A percentile compares a stretch with the other conserved stretches of the same genome.
These are phyloP conservation scores for Neurospora sp. DNA, from an alignment of 495 filamentous ascomycete genomes.

Conservation along the genomic window DNA sequence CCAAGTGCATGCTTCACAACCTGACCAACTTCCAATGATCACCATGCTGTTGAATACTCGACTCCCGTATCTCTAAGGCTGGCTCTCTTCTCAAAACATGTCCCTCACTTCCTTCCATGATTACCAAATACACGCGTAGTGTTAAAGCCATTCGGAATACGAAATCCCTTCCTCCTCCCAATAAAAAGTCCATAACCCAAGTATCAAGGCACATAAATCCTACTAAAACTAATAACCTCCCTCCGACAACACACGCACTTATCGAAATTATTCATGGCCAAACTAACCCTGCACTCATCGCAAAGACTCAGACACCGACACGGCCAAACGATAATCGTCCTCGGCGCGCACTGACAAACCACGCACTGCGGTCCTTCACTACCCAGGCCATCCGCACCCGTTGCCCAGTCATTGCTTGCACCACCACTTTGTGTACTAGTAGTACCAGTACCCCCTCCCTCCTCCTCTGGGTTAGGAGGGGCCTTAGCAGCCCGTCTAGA, in stretches of 20 bases:
- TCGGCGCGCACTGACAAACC: slow-evolving; percentile 77
- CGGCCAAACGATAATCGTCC: slow-evolving; percentile 92
- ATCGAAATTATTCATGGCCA: slow-evolving; percentile 94
- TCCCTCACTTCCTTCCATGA: not conserved
- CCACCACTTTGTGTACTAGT: not conserved
- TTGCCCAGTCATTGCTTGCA: slow-evolving; percentile 38
- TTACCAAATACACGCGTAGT: not conserved
- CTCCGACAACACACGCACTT: slow-evolving; percentile 89
- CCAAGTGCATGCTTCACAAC: not conserved
- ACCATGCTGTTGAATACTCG: not conserved
- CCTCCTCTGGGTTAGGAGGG: slow-evolving; percentile 5
- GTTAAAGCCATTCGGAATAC: not conserved
- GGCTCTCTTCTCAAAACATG: not conserved
- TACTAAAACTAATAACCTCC: slow-evolving; percentile 75
- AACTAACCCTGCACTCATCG: slow-evolving; percentile 85
- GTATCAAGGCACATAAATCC: slow-evolving; percentile 82
- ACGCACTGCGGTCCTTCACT: slow-evolving; percentile 78
- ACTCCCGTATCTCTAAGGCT: not conserved
- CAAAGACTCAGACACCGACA: slow-evolving; percentile 90
- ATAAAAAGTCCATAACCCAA: not conserved
- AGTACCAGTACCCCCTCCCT: not conserved
- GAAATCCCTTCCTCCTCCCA: not conserved
- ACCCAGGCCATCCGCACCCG: slow-evolving; percentile 61
- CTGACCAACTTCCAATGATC: not conserved
- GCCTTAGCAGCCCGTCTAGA: slow-evolving; percentile 35